These are phyloP conservation scores for Eimeria zaria DNA, from an alignment of 169 alveolate genomes.

Conservation along the genomic window DNA sequence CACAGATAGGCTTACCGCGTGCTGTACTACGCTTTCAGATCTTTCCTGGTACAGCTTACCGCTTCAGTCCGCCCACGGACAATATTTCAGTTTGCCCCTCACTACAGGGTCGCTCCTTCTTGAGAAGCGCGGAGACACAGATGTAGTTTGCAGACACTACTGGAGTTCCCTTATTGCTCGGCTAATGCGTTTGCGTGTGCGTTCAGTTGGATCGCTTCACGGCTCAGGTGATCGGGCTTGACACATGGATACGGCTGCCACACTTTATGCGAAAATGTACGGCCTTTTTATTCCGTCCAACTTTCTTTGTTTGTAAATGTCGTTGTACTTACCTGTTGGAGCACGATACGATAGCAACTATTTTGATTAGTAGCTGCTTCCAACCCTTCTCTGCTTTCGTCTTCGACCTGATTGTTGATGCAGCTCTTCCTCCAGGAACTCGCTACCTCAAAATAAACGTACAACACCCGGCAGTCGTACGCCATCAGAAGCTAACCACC, in stretches of 20 bases:
- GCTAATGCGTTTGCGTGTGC: background rate
- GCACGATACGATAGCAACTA: background rate
- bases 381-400: background rate
- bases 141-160: background rate
- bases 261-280: conserved; percentile 71
- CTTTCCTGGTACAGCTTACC: background rate
- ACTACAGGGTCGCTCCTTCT: background rate
- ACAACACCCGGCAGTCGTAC: conserved; percentile 78
- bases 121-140: background rate
- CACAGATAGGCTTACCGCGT: background rate
- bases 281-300: background rate
- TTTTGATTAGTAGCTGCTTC: background rate
- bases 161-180: background rate
- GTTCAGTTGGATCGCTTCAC: conserved; percentile 74
- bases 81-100: background rate
- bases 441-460: conserved; percentile 62
- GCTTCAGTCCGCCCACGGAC: background rate
- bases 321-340: background rate
- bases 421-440: conserved; percentile 76
- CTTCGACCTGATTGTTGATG: background rate
- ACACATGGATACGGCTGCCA: conserved; percentile 74
- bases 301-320: background rate
- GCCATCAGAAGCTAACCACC: conserved; percentile 62
- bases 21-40: background rate
- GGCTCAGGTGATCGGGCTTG: conserved; percentile 70